phyloP scores from a whole-genome alignment of 1,284 basidiomycete species.

The Butyriboletus appendiculatus region DNA sequence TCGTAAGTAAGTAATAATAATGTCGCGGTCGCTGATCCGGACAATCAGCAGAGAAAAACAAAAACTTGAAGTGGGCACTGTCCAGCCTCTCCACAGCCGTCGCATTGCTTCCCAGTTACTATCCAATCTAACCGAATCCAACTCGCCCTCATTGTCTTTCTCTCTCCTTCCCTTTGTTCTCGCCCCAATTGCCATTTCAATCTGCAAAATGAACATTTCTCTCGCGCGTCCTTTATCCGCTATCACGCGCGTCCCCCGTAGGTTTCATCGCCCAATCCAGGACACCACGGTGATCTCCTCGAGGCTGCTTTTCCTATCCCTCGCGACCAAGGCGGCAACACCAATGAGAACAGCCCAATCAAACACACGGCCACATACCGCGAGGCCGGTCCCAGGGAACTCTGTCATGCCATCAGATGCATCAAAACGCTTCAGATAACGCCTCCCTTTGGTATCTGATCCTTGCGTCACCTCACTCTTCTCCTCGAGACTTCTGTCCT shows the following conservation, averaged over 20 bases:
- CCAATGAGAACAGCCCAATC: constrained; percentile 5
- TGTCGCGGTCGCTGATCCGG: constrained; percentile 2
- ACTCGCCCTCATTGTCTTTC: not conserved
- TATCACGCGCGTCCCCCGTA: not conserved
- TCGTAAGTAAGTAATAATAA: constrained; percentile 11
- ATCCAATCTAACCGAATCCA: constrained; percentile 3
- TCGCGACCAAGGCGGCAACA: constrained; percentile 5
- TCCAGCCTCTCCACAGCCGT: not conserved
- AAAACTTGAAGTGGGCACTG: no score
- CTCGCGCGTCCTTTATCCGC: not conserved
- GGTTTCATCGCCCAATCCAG: not conserved
- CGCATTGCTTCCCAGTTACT: not conserved
- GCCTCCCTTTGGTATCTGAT: not conserved
- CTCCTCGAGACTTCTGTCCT: not conserved
- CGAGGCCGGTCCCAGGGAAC: not conserved
- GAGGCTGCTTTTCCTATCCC: not conserved
- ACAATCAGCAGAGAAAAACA: not conserved
- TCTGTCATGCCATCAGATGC: not conserved
- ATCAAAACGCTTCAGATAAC: not conserved
- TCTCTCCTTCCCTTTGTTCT: not conserved
- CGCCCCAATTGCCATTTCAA: not conserved
- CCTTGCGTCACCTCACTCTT: no score
- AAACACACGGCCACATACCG: constrained; percentile 3
- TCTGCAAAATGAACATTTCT: not conserved
- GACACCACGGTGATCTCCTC: constrained; percentile 1